Percentiles rank a stretch among this genome's conserved stretches.
Evolutionary conservation across 768 basidiomycete genomes (phyloP).

Genomic region (Naganishia onofrii): DNA sequence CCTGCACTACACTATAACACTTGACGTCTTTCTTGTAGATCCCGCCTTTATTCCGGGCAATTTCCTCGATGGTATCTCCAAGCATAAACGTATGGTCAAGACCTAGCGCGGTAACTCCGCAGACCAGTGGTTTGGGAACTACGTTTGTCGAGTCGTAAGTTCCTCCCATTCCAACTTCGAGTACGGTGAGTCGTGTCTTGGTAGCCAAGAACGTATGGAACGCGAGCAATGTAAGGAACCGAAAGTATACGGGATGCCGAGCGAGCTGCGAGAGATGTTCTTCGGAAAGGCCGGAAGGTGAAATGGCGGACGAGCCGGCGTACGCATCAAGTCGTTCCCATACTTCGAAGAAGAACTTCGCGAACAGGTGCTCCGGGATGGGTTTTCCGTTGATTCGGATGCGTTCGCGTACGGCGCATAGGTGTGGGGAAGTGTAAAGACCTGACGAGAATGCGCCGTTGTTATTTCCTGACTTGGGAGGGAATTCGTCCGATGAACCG

Average conservation of each 20-base stretch:
- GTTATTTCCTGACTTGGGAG: background rate
- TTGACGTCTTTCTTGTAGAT: conserved; percentile 91
- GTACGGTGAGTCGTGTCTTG: conserved; percentile 77
- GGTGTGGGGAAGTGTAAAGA: conserved; percentile 92
- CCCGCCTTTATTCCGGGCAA: conserved; percentile 92
- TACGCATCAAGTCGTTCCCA: conserved; percentile 64
- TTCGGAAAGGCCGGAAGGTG: conserved; percentile 20
- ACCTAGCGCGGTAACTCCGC: conserved; percentile 85
- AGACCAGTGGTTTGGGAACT: conserved; percentile 82
- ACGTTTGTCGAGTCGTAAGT: conserved; percentile 92
- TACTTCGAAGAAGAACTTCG: conserved; percentile 90
- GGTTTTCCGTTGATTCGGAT: conserved; percentile 90
- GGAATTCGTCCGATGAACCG: too few relatives aligned
- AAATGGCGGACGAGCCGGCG: background rate
- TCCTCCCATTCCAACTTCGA: conserved; percentile 96
- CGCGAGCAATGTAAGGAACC: conserved; percentile 85
- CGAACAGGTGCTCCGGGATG: conserved; percentile 80
- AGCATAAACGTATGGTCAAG: conserved; percentile 86
- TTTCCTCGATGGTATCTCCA: conserved; percentile 81
- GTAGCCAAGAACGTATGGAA: conserved; percentile 77
- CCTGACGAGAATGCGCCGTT: conserved; percentile 56
- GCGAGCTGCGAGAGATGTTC: conserved; percentile 53
- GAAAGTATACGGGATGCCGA: conserved; percentile 84
- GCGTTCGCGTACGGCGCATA: conserved; percentile 90
- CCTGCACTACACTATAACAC: conserved; percentile 76